Evolutionary conservation across 768 basidiomycete genomes (phyloP).

Genomic region (Suillus placidus): DNA sequence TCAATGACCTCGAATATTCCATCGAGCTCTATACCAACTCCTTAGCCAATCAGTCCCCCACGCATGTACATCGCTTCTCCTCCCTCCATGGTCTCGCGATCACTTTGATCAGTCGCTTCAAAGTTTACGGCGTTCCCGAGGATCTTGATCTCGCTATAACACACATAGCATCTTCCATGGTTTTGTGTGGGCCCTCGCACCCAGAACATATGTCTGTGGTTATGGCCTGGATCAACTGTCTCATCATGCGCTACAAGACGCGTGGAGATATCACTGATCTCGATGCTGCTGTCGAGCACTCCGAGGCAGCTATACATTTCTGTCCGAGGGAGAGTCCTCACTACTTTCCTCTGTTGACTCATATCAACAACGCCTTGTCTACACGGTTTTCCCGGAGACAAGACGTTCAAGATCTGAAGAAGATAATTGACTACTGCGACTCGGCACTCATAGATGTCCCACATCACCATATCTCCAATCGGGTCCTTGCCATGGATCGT

Average conservation of each 20-base stretch:
- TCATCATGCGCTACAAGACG: slow-evolving; percentile 18
- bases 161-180: slow-evolving; percentile 18
- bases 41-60: slow-evolving; percentile 17
- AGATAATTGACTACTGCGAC: slow-evolving; percentile 26
- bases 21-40: slow-evolving; percentile 25
- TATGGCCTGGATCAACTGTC: slow-evolving; percentile 8
- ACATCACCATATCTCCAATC: neutral
- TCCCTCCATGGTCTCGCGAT: slow-evolving; percentile 20
- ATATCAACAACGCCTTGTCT: slow-evolving; percentile 1
- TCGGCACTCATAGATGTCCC: slow-evolving; percentile 13
- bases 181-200: slow-evolving; percentile 13
- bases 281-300: slow-evolving; percentile 17
- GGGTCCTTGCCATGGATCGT: slow-evolving; percentile 14
- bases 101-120: slow-evolving; percentile 14
- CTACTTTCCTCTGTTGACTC: neutral
- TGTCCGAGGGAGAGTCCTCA: neutral
- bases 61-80: slow-evolving; percentile 10
- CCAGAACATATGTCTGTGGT: slow-evolving; percentile 6
- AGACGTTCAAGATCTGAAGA: slow-evolving; percentile 20
- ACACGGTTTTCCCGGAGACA: slow-evolving; percentile 12
- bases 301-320: slow-evolving; percentile 21
- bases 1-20: slow-evolving; percentile 25
- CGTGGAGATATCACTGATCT: slow-evolving; percentile 22
- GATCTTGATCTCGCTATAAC: slow-evolving; percentile 24
- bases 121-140: slow-evolving; percentile 9